A percentile compares a stretch with the other conserved stretches of the same genome.
Evolutionary conservation across 2,329 filamentous ascomycete genomes (phyloP).

Genomic region (Penicillium aurantiogriseum): DNA sequence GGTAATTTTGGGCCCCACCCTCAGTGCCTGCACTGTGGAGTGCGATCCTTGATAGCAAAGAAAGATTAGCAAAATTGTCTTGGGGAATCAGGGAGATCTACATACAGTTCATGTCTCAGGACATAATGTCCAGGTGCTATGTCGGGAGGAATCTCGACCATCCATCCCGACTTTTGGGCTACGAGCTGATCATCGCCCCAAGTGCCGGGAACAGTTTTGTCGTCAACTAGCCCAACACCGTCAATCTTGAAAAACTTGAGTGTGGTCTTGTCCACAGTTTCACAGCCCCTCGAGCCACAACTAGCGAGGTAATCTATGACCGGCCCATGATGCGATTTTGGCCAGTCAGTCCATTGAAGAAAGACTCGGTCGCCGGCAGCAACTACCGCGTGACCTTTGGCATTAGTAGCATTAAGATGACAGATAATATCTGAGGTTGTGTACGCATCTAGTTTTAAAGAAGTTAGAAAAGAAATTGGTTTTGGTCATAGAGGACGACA

Average conservation of each 20-base stretch:
- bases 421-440: constrained; percentile 56
- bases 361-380: constrained; percentile 58
- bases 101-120: constrained; percentile 49
- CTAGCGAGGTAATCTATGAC: constrained; percentile 63
- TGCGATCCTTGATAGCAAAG: constrained; percentile 36
- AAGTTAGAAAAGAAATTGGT: neutral
- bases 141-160: constrained; percentile 45
- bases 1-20: constrained; percentile 52
- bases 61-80: neutral
- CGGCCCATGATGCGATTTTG: constrained; percentile 60
- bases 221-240: constrained; percentile 51
- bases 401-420: constrained; percentile 55
- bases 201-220: constrained; percentile 41
- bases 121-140: constrained; percentile 52
- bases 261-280: constrained; percentile 50
- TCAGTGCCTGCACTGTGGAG: constrained; percentile 45
- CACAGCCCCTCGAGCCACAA: constrained; percentile 54
- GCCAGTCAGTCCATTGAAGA: constrained; percentile 65
- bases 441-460: constrained; percentile 37
- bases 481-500: neutral
- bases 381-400: constrained; percentile 51
- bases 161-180: constrained; percentile 49
- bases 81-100: rapidly evolving
- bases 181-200: constrained; percentile 58
- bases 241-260: constrained; percentile 65